These are phyloP conservation scores for Halteria grandinella DNA, from an alignment of 73 alveolate species.

Conservation along the genomic window DNA sequence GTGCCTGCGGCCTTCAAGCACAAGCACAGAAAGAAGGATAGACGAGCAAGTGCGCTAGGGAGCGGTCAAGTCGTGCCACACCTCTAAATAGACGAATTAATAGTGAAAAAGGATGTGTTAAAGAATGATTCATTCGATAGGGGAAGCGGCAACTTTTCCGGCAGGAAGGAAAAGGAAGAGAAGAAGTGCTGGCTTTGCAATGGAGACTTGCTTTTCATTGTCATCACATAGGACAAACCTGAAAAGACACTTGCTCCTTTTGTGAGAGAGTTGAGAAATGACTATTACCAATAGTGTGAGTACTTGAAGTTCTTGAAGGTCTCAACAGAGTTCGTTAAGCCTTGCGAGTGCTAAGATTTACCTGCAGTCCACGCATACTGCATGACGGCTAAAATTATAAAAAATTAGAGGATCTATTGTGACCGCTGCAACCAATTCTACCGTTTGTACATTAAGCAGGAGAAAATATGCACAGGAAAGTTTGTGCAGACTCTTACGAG, in stretches of 20 bases:
- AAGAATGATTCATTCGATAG: no score
- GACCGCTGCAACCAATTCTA: constrained; percentile 5
- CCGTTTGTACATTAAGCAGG: constrained; percentile 20
- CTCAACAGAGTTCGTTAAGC: constrained; percentile 3
- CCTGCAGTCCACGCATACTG: constrained; percentile 24
- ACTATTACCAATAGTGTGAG: constrained; percentile 2
- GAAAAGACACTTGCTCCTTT: neutral
- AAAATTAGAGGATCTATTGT: constrained; percentile 26
- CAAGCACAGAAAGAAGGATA: no score
- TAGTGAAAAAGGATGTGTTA: no score
- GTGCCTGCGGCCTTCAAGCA: no score
- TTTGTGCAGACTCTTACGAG: neutral
- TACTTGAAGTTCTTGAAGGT: constrained; percentile 3
- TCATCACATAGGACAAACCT: constrained; percentile 17
- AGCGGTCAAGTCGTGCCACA: no score
- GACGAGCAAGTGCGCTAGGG: no score
- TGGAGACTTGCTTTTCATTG: constrained; percentile 17
- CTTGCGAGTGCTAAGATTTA: constrained; percentile 9
- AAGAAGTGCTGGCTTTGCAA: constrained; percentile 16
- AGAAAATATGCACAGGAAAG: constrained; percentile 16
- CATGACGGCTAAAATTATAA: constrained; percentile 28
- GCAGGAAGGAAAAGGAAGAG: neutral
- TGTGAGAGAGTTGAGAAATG: constrained; percentile 6
- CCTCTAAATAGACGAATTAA: no score
- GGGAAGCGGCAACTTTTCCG: no score